Evolutionary conservation across 208 protist genomes (phyloP).

Genomic region (Lotmaria passim): DNA sequence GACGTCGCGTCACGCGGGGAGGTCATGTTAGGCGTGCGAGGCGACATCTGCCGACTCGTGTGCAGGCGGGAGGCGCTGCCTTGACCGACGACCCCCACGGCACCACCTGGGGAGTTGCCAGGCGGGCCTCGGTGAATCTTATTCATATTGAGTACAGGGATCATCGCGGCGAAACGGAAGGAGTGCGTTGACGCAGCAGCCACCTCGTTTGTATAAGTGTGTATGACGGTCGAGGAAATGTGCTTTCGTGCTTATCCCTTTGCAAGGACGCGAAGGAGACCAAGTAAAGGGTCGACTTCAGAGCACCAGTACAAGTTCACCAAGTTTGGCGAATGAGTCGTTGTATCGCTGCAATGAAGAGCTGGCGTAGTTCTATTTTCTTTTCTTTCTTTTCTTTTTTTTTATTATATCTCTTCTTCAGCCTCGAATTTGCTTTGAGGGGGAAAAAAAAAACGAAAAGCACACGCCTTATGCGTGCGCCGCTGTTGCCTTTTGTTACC

Average conservation of each 20-base stretch:
- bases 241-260: neutral
- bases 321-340: neutral
- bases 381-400: too few relatives aligned
- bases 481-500: too few relatives aligned
- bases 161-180: slow-evolving; percentile 33
- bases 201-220: too few relatives aligned
- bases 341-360: too few relatives aligned
- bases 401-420: too few relatives aligned
- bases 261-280: too few relatives aligned
- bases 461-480: too few relatives aligned
- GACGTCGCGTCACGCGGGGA: slow-evolving; percentile 29
- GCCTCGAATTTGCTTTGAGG: too few relatives aligned
- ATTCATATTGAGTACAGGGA: slow-evolving; percentile 54
- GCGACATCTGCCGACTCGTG: slow-evolving; percentile 28
- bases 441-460: too few relatives aligned
- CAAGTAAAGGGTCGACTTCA: neutral
- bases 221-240: neutral
- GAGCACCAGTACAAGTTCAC: neutral
- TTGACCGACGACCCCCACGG: neutral
- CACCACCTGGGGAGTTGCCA: neutral
- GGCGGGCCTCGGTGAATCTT: slow-evolving; percentile 15
- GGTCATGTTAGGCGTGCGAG: slow-evolving; percentile 16
- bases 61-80: slow-evolving; percentile 13
- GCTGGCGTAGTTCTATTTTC: too few relatives aligned
- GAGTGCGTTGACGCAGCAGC: too few relatives aligned